These are phyloP conservation scores for Veloboletus limbatus DNA, from an alignment of 1,284 basidiomycete species.

Conservation along the genomic window DNA sequence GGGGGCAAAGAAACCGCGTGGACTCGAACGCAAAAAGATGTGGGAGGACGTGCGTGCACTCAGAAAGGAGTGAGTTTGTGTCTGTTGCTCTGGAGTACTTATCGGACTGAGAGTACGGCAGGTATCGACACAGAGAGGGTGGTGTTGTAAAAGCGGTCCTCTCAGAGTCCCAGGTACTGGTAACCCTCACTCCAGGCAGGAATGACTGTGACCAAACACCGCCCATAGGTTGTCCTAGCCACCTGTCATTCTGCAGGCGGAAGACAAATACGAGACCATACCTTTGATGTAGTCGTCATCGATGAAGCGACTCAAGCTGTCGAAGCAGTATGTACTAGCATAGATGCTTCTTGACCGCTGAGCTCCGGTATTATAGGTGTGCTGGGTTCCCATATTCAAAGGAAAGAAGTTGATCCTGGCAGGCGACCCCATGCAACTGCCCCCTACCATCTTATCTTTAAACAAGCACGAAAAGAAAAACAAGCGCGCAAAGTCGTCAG, in stretches of 20 bases:
- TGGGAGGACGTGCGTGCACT: slow-evolving; percentile 92
- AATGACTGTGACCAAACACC: not conserved
- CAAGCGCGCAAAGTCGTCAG: slow-evolving; percentile 3
- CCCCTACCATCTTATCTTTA: slow-evolving; percentile 84
- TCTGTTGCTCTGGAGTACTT: not conserved
- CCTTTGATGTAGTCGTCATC: slow-evolving; percentile 91
- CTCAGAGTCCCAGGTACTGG: slow-evolving; percentile 63
- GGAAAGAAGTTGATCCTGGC: slow-evolving; percentile 86
- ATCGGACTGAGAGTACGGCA: slow-evolving; percentile 29
- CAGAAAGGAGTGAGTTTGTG: slow-evolving; percentile 74
- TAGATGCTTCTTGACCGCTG: slow-evolving; percentile 11
- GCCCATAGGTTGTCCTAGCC: slow-evolving; percentile 73
- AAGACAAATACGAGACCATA: slow-evolving; percentile 67
- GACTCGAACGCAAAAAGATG: slow-evolving; percentile 78
- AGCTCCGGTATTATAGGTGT: slow-evolving; percentile 54
- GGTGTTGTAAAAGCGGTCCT: slow-evolving; percentile 81
- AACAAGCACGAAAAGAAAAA: slow-evolving; percentile 39
- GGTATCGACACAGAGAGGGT: slow-evolving; percentile 85
- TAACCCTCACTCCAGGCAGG: slow-evolving; percentile 47
- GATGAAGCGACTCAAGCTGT: slow-evolving; percentile 96
- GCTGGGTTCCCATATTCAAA: slow-evolving; percentile 95
- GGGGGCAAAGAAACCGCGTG: slow-evolving; percentile 68
- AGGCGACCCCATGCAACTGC: slow-evolving; percentile 88
- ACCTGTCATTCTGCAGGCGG: slow-evolving; percentile 93
- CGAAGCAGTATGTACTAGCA: slow-evolving; percentile 67